Base-by-base conservation (phyloP, 345 rosid genomes). In the Kernera saxatilis region DNA sequence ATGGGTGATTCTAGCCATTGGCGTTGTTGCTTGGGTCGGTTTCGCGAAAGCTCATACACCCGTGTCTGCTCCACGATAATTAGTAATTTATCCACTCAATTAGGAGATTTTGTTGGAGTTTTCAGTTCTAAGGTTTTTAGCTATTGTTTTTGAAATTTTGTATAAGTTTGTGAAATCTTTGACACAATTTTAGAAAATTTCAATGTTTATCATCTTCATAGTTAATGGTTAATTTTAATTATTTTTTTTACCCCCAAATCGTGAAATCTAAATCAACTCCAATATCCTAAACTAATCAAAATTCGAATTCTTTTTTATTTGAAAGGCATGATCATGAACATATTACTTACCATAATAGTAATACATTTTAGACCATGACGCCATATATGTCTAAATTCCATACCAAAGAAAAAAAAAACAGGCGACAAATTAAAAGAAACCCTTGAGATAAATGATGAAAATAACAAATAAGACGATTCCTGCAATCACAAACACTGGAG, bases 1-100 rank as follows among this genome's bases (percentile, higher is more conserved):
- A 37, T 89, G 96, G 97, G 80, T 91, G 40, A 86, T 91, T 78
- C 87, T 93, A 22, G 97, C 88, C 15, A 85, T 87, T 10, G 97
- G 98, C 15, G 60, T 91, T 65, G 88, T 93, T 37, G 86, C 92
- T 0, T 91, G 92, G 91, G 79, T 91, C 3, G 92, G 97, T 23
- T 84, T 88, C 48, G 86, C 97, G 1, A 93, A 90, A 80, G 83
- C 88, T 49, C 86, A 86, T 9, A 19, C 83, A 82, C 93, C 93
- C 57, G 30, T 44, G 0, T 35, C 67, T 65, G 44, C 77, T 64
- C 64, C 76, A 23, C 73, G 41, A 23, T 72, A 63, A 72, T 37
- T 51, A 50, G 59, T 25, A 11, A 7, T n/a, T 18, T 25, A 5
- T 27, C 6, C 14, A 29, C 41, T 37, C 67, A 48, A 27, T 8